A percentile compares a stretch with the other conserved stretches of the same genome.
Evolutionary conservation across 768 basidiomycete genomes (phyloP).

Genomic region (Holtermanniella nyarrowii): DNA sequence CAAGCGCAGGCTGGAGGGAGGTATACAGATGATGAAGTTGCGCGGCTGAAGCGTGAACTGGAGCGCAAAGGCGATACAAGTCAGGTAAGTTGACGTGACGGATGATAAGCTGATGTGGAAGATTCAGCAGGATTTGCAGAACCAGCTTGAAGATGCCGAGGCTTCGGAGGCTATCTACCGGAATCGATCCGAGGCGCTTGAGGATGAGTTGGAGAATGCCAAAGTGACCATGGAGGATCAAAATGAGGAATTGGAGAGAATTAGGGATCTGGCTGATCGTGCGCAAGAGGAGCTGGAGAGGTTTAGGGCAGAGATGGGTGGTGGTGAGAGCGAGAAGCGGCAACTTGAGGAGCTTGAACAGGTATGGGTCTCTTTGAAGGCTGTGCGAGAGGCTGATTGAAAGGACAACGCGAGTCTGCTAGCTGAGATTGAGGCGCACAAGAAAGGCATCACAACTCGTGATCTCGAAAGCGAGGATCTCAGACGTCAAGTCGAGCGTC

Average conservation of each 20-base stretch:
- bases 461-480: conserved; percentile 24
- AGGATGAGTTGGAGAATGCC: conserved; percentile 38
- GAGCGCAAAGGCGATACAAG: conserved; percentile 63
- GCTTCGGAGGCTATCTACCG: conserved; percentile 58
- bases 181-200: conserved; percentile 43
- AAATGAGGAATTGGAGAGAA: conserved; percentile 20
- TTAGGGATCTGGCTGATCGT: conserved; percentile 25
- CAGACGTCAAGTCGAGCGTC: conserved; percentile 13
- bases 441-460: conserved; percentile 18
- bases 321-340: conserved; percentile 46
- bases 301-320: conserved; percentile 43
- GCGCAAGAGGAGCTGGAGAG: conserved; percentile 26
- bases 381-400: not conserved
- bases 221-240: conserved; percentile 23
- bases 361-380: conserved; percentile 8
- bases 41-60: conserved; percentile 58
- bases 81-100: conserved; percentile 40
- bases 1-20: conserved; percentile 46
- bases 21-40: conserved; percentile 27
- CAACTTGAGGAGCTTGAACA: conserved; percentile 46
- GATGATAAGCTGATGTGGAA: conserved; percentile 47
- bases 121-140: conserved; percentile 35
- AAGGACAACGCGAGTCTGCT: conserved; percentile 28
- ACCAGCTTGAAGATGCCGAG: conserved; percentile 60
- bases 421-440: conserved; percentile 25